Evolutionary conservation across 1,284 basidiomycete species (phyloP).

Genomic region (Golubevia sp.): DNA sequence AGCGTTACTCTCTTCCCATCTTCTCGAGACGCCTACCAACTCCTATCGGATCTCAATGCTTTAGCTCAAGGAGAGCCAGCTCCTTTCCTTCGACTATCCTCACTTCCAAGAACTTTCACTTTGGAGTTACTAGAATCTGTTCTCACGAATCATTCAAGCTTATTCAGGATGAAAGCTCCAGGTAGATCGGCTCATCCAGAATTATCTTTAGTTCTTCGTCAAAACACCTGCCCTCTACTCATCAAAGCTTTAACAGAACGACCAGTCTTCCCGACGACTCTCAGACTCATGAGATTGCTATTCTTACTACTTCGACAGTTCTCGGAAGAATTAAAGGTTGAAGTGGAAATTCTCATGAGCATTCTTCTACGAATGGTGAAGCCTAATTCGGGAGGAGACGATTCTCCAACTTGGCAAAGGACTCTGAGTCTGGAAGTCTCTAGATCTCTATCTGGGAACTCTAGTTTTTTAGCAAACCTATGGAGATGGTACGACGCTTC

Average conservation of each 20-base stretch:
- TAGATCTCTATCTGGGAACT: conserved; percentile 44
- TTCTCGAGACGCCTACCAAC: conserved; percentile 76
- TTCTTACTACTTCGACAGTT: conserved; percentile 93
- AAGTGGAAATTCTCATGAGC: conserved; percentile 57
- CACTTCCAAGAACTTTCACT: conserved; percentile 88
- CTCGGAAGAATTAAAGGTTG: conserved; percentile 68
- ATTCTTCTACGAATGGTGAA: conserved; percentile 40
- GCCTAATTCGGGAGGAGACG: conserved; percentile 10
- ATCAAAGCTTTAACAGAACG: conserved; percentile 75
- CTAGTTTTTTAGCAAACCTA: conserved; percentile 39
- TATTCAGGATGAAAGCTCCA: conserved; percentile 66
- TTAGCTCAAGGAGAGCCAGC: conserved; percentile 71
- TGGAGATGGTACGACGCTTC: conserved; percentile 47
- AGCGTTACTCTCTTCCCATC: conserved; percentile 71
- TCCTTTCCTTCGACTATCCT: conserved; percentile 80
- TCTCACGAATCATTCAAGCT: conserved; percentile 85
- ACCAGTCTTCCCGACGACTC: conserved; percentile 81
- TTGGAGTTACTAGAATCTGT: conserved; percentile 96
- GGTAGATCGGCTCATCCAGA: conserved; percentile 69
- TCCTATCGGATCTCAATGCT: conserved; percentile 49
- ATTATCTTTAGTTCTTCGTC: conserved; percentile 78
- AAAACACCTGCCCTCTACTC: conserved; percentile 86
- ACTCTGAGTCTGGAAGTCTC: conserved; percentile 52
- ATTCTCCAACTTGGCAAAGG: conserved; percentile 37
- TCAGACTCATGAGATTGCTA: conserved; percentile 88